These are phyloP conservation scores for Neurospora sp. DNA, from an alignment of 495 filamentous ascomycete genomes.

Conservation along the genomic window DNA sequence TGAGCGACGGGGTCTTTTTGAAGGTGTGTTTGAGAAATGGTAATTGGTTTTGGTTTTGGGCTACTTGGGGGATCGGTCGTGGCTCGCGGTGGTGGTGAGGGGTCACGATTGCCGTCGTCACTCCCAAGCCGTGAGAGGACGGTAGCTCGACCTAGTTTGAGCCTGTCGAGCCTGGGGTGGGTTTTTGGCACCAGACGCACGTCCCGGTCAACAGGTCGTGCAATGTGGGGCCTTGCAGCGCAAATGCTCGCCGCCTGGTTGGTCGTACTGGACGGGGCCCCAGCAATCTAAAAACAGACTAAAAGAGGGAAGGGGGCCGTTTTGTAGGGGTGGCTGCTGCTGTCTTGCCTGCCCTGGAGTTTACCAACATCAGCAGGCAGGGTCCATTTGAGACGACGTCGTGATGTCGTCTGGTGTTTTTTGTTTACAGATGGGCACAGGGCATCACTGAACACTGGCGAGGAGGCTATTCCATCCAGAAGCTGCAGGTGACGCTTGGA, in stretches of 20 bases:
- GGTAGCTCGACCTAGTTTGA: neutral
- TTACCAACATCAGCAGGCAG: neutral
- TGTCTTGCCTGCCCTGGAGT: neutral
- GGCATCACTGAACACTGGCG: neutral
- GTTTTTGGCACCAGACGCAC: conserved; percentile 3
- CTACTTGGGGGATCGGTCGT: neutral
- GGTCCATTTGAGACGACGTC: neutral
- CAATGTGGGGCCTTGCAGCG: conserved; percentile 4
- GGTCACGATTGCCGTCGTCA: conserved; percentile 14
- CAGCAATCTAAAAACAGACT: conserved; percentile 20
- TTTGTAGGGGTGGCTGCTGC: neutral
- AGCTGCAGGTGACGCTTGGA: neutral
- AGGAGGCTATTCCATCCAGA: neutral
- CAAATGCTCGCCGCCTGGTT: conserved; percentile 16
- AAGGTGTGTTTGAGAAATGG: neutral
- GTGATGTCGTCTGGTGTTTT: neutral
- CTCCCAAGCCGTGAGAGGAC: neutral
- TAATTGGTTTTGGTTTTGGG: neutral
- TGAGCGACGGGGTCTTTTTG: conserved; percentile 3
- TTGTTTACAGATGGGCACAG: neutral
- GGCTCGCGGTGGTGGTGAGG: conserved; percentile 8
- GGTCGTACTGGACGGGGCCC: conserved; percentile 8
- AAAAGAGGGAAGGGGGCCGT: conserved; percentile 5
- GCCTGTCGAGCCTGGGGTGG: neutral
- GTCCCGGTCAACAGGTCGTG: conserved; percentile 1